Evolutionary conservation across 2,329 filamentous ascomycete genomes (phyloP).

Genomic region (Penicillium verrucosum): DNA sequence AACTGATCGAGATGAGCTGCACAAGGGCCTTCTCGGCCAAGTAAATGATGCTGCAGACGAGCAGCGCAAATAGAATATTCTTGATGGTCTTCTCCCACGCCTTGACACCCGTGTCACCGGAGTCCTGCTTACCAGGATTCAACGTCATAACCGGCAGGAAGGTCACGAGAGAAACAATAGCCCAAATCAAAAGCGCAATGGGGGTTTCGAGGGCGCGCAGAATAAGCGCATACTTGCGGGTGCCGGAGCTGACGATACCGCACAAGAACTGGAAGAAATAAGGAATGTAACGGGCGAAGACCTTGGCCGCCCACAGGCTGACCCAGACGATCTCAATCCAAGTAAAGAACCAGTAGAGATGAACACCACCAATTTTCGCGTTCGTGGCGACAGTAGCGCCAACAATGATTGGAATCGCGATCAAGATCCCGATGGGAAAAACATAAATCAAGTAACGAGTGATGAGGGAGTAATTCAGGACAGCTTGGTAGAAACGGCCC

Average conservation of each 20-base stretch:
- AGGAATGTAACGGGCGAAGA: conserved; percentile 58
- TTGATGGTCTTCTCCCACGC: conserved; percentile 56
- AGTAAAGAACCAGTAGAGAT: conserved; percentile 60
- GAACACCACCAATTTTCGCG: conserved; percentile 54
- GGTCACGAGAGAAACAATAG: conserved; percentile 57
- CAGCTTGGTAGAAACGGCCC: conserved; percentile 59
- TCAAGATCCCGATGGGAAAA: conserved; percentile 53
- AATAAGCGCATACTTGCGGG: conserved; percentile 61
- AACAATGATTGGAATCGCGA: conserved; percentile 62
- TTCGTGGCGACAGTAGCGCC: conserved; percentile 51
- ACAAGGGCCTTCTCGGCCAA: conserved; percentile 59
- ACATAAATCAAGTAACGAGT: conserved; percentile 64
- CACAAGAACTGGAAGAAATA: conserved; percentile 59
- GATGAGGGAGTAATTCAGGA: conserved; percentile 61
- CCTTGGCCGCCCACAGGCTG: conserved; percentile 61
- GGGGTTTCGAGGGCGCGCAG: conserved; percentile 59
- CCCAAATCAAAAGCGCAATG: conserved; percentile 59
- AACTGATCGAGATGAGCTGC: conserved; percentile 65
- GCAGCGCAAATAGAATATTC: conserved; percentile 56
- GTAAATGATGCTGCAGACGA: conserved; percentile 57
- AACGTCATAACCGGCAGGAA: conserved; percentile 50
- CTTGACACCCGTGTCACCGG: conserved; percentile 33
- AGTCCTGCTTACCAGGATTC: conserved; percentile 34
- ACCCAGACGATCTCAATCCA: conserved; percentile 66
- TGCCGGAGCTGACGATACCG: conserved; percentile 62